Evolutionary conservation across 331 rosid species (phyloP).

Genomic region (Telfairia occidentalis): DNA sequence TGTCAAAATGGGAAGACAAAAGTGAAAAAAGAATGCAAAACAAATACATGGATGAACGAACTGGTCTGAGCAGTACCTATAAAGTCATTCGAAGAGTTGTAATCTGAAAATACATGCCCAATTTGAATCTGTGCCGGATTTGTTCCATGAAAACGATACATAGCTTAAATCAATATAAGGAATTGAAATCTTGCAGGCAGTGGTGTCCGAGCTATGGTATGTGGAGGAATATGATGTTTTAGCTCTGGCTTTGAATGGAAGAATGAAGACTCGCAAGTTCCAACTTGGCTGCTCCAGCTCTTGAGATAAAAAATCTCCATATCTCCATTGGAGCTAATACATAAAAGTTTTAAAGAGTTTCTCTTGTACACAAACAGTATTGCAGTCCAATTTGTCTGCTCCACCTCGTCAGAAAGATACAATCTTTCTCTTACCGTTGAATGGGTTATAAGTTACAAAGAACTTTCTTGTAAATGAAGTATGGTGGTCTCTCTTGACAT

Average conservation of each 20-base stretch:
- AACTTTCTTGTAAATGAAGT: neutral
- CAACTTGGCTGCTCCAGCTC: slow-evolving; percentile 43
- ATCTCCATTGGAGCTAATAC: neutral
- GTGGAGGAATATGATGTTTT: slow-evolving; percentile 86
- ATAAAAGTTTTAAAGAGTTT: neutral
- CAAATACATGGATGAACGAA: neutral
- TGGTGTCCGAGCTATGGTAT: slow-evolving; percentile 75
- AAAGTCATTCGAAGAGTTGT: neutral
- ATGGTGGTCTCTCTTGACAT: neutral
- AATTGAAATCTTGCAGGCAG: slow-evolving; percentile 40
- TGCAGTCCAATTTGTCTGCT: neutral
- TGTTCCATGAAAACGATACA: neutral
- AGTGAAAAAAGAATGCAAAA: neutral
- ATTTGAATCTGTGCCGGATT: neutral
- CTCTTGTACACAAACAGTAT: neutral
- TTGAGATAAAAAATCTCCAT: neutral
- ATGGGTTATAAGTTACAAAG: neutral
- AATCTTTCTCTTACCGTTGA: neutral
- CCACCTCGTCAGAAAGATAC: neutral
- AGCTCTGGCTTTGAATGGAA: slow-evolving; percentile 88
- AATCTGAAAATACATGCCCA: neutral
- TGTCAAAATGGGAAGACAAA: neutral
- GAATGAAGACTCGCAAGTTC: slow-evolving; percentile 56
- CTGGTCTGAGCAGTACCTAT: neutral
- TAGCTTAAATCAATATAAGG: neutral